Conservation (phyloP, 202 grass and related monocot genomes). For the Setaria viridis region DNA sequence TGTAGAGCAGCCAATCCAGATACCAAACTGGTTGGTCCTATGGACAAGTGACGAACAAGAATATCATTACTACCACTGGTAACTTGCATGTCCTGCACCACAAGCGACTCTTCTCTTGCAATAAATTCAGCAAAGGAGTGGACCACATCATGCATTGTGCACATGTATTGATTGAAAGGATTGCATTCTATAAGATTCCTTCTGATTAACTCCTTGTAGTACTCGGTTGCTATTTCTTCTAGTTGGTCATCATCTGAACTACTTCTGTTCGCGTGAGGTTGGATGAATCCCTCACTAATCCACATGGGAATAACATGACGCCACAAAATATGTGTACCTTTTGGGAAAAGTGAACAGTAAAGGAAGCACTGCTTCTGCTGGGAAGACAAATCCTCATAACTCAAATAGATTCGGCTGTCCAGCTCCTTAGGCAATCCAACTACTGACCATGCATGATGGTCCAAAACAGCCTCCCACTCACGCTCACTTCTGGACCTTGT, state of each 20-base stretch:
- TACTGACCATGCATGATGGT: background rate
- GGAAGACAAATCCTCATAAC: slow-evolving; percentile 53
- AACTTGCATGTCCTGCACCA: background rate
- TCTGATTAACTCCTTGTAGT: slow-evolving; percentile 47
- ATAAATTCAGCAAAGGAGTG: slow-evolving; percentile 48
- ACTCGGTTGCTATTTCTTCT: slow-evolving; percentile 22
- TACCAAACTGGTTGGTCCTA: background rate
- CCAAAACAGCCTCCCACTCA: background rate
- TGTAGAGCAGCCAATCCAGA: background rate
- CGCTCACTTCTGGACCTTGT: background rate
- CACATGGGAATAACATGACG: background rate
- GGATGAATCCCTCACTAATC: slow-evolving; percentile 58
- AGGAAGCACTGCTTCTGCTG: slow-evolving; percentile 59
- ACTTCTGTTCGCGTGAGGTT: background rate
- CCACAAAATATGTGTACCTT: background rate
- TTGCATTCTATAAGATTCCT: slow-evolving; percentile 54
- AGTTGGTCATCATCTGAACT: background rate
- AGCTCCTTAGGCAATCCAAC: slow-evolving; percentile 18
- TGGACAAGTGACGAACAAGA: background rate
- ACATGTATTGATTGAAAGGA: background rate
- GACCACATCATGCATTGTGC: slow-evolving; percentile 64
- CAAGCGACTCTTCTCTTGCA: slow-evolving; percentile 41
- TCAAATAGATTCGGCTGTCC: slow-evolving; percentile 49
- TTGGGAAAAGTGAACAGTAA: slow-evolving; percentile 42
- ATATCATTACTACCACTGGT: background rate